Conservation (phyloP, 345 rosid species). For the Dimocarpus longan region DNA sequence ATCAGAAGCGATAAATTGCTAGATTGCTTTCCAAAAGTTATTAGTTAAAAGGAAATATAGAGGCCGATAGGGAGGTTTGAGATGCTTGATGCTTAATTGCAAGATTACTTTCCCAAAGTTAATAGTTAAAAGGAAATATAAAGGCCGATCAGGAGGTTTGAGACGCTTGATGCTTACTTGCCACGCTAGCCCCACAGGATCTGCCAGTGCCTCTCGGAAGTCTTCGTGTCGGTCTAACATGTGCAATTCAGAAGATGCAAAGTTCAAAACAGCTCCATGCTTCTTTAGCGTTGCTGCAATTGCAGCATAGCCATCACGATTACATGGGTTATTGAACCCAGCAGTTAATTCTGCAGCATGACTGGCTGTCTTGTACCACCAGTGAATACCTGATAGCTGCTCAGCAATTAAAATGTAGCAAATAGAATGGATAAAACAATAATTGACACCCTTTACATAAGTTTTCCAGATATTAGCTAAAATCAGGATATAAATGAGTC, state of each 20-base stretch:
- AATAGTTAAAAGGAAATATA: background rate
- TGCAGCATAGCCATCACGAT: slow-evolving; percentile 88
- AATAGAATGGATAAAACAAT: slow-evolving; percentile 32
- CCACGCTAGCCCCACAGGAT: slow-evolving; percentile 84
- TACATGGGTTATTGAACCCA: slow-evolving; percentile 89
- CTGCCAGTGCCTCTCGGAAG: slow-evolving; percentile 57
- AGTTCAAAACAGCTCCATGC: slow-evolving; percentile 73
- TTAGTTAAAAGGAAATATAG: background rate
- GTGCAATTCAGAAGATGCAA: slow-evolving; percentile 60
- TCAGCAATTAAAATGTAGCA: slow-evolving; percentile 48
- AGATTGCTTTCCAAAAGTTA: background rate
- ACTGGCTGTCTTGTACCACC: slow-evolving; percentile 97
- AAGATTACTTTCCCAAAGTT: background rate
- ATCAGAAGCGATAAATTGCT: background rate
- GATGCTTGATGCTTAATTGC: slow-evolving; percentile 31
- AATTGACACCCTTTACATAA: slow-evolving; percentile 8
- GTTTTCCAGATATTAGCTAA: background rate
- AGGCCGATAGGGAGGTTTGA: slow-evolving; percentile 4
- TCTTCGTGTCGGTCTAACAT: slow-evolving; percentile 61
- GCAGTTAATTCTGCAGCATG: slow-evolving; percentile 97
- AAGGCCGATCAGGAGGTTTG: slow-evolving; percentile 3
- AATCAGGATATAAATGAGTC: background rate
- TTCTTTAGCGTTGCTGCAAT: slow-evolving; percentile 66
- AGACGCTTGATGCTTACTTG: slow-evolving; percentile 53
- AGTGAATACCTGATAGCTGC: slow-evolving; percentile 92